phyloP scores from a whole-genome alignment of 148 eudicot species.

The Chenopodium suecicum region DNA sequence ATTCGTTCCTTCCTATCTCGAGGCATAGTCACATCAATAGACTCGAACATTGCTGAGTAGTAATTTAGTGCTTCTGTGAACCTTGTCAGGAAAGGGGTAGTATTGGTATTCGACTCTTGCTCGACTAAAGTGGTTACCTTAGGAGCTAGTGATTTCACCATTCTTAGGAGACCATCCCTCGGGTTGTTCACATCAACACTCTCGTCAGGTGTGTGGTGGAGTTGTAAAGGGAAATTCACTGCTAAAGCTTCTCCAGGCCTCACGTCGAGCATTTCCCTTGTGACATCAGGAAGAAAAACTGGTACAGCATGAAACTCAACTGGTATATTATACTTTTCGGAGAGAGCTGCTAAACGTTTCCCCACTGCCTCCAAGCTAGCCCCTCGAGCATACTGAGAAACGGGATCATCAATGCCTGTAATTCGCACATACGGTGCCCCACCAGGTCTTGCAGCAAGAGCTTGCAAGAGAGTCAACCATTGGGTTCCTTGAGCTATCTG shows the following conservation, averaged over 20 bases:
- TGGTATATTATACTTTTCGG: slow-evolving; percentile 59
- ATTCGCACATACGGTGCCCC: slow-evolving; percentile 82
- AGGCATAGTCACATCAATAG: slow-evolving; percentile 65
- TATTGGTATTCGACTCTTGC: slow-evolving; percentile 93
- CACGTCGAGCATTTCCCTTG: slow-evolving; percentile 61
- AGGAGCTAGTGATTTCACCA: slow-evolving; percentile 72
- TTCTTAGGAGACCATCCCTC: slow-evolving; percentile 67
- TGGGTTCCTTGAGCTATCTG: slow-evolving; percentile 88
- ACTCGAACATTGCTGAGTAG: slow-evolving; percentile 92
- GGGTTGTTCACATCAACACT: slow-evolving; percentile 86
- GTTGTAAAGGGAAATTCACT: slow-evolving; percentile 81
- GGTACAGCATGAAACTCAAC: slow-evolving; percentile 76
- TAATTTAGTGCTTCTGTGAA: slow-evolving; percentile 66
- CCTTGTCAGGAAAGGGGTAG: slow-evolving; percentile 70
- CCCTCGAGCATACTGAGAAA: slow-evolving; percentile 72
- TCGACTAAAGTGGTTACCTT: slow-evolving; percentile 80
- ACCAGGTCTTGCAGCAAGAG: slow-evolving; percentile 78
- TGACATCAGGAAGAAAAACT: slow-evolving; percentile 57
- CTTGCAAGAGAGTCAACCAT: slow-evolving; percentile 90
- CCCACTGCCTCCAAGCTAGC: slow-evolving; percentile 59
- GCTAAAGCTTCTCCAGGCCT: slow-evolving; percentile 83
- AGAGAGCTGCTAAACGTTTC: slow-evolving; percentile 48
- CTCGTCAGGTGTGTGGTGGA: slow-evolving; percentile 94
- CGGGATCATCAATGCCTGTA: slow-evolving; percentile 85
- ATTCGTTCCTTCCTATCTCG: slow-evolving; percentile 71